Percentiles rank a stretch among this genome's conserved stretches.
These are phyloP conservation scores for Ulmus americana DNA, from an alignment of 331 rosid species.

Conservation along the genomic window DNA sequence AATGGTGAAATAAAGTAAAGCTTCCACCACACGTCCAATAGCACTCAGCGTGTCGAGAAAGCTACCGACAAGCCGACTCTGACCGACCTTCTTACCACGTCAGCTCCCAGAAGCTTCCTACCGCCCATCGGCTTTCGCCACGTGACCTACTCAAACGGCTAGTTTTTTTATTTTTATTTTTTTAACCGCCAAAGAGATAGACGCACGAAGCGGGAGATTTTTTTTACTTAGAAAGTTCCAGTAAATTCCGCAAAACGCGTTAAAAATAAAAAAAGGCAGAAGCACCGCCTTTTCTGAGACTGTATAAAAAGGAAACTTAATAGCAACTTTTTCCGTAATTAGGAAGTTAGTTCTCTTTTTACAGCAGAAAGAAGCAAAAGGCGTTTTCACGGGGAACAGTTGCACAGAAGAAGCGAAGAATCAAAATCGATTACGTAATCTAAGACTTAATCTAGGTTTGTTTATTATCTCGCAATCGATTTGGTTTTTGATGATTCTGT, in stretches of 20 bases:
- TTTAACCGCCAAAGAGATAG: conserved; percentile 44
- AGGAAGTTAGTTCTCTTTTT: conserved; percentile 14
- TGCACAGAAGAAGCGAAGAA: background rate
- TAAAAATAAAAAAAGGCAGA: background rate
- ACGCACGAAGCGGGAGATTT: background rate
- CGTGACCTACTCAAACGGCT: conserved; percentile 69
- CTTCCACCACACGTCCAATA: conserved; percentile 16
- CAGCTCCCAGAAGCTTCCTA: conserved; percentile 18
- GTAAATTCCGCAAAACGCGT: conserved; percentile 36
- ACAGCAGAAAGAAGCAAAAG: background rate
- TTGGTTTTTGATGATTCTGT: background rate
- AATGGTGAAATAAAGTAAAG: background rate
- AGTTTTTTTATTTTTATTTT: conserved; percentile 31
- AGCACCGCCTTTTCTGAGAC: background rate
- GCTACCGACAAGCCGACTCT: conserved; percentile 38
- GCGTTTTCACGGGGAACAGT: background rate
- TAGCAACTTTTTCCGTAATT: conserved; percentile 14
- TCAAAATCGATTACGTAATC: background rate
- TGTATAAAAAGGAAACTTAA: conserved; percentile 14
- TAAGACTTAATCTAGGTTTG: conserved; percentile 5
- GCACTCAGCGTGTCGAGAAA: conserved; percentile 26
- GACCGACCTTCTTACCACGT: conserved; percentile 61
- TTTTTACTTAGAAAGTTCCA: conserved; percentile 41
- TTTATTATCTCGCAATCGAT: background rate
- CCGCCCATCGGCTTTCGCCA: conserved; percentile 20